Evolutionary conservation across 257 asterid genomes (phyloP).

Genomic region (Ilex aquifolium): DNA sequence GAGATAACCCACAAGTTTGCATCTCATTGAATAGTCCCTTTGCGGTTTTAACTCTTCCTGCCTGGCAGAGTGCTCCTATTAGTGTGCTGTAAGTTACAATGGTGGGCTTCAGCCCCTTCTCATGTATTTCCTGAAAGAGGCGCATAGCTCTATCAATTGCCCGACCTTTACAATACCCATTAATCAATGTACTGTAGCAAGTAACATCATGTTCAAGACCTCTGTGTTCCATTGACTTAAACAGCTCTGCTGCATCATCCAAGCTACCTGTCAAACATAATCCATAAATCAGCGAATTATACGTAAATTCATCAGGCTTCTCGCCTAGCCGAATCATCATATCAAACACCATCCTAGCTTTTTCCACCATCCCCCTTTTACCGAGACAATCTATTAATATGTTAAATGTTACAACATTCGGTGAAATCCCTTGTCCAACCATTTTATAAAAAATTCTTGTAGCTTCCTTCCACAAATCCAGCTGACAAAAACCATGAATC

Average conservation of each 20-base stretch:
- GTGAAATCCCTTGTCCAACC: not conserved
- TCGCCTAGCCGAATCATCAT: too few relatives aligned
- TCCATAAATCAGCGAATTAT: not conserved
- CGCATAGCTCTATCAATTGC: not conserved
- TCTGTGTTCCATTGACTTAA: too few relatives aligned
- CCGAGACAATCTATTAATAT: constrained; percentile 1
- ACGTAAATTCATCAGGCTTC: too few relatives aligned
- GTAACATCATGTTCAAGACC: not conserved
- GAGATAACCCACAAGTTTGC: too few relatives aligned
- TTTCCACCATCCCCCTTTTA: not conserved
- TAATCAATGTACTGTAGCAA: constrained; percentile 1
- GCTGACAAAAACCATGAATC: too few relatives aligned
- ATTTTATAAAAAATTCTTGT: not conserved
- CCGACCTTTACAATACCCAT: constrained; percentile 6
- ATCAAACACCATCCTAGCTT: too few relatives aligned
- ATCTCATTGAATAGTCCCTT: too few relatives aligned
- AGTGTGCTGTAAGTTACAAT: not conserved
- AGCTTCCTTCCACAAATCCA: too few relatives aligned
- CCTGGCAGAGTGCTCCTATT: not conserved
- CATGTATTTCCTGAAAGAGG: not conserved
- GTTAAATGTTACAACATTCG: not conserved
- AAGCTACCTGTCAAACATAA: not conserved
- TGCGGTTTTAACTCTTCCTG: constrained; percentile 1
- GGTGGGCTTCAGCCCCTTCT: not conserved
- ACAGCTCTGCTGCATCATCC: not conserved